A percentile compares a stretch with the other conserved stretches of the same genome.
Evolutionary conservation across 768 basidiomycete species (phyloP).

Genomic region (Xanthoconium purpureum): DNA sequence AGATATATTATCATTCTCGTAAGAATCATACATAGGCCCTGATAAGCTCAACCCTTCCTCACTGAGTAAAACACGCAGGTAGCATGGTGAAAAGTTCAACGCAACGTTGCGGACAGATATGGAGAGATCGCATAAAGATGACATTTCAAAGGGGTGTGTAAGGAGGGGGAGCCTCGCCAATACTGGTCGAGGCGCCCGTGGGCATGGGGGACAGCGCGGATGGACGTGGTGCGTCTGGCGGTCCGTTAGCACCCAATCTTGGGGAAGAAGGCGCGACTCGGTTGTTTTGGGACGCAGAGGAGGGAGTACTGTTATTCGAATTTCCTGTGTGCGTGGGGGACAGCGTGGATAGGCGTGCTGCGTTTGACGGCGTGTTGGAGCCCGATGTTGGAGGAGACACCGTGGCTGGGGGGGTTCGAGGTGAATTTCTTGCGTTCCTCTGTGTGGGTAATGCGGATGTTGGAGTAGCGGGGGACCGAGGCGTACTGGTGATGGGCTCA

Average conservation of each 20-base stretch:
- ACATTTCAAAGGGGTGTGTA: slow-evolving; percentile 21
- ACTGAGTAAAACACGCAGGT: not conserved
- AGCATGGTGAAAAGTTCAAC: not conserved
- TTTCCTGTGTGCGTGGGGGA: slow-evolving; percentile 13
- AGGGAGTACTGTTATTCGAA: not conserved
- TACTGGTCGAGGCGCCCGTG: slow-evolving; percentile 12
- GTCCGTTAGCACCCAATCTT: not conserved
- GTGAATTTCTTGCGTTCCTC: not conserved
- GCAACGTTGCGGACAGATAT: not conserved
- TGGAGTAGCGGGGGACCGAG: not conserved
- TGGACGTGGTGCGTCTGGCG: not conserved
- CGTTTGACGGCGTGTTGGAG: not conserved
- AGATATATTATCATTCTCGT: slow-evolving; percentile 1
- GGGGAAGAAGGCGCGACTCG: not conserved
- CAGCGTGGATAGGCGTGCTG: slow-evolving; percentile 2
- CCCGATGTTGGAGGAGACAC: not conserved
- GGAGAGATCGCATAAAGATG: not conserved
- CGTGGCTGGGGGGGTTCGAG: not conserved
- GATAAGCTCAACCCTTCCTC: not conserved
- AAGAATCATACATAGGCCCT: not conserved
- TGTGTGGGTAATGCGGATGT: not conserved
- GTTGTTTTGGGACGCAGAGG: not conserved
- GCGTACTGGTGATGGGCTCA: not conserved
- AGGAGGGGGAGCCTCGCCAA: slow-evolving; percentile 26
- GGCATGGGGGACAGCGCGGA: slow-evolving; percentile 1